These are phyloP conservation scores for Penicillium sp. DNA, from an alignment of 2,329 filamentous ascomycete genomes.

Conservation along the genomic window DNA sequence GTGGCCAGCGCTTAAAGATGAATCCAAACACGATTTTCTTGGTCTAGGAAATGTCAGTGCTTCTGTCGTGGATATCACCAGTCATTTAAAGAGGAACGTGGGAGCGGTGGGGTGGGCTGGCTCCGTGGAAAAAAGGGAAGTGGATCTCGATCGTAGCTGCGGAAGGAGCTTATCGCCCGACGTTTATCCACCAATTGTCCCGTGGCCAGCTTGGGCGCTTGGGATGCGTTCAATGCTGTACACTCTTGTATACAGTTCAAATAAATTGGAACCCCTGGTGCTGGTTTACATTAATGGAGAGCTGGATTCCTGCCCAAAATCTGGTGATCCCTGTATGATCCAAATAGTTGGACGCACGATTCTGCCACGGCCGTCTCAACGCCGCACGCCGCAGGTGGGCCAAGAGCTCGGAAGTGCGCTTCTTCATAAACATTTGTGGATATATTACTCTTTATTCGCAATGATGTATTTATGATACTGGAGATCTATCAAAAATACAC, in stretches of 20 bases:
- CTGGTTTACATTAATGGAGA: not conserved
- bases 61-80: not conserved
- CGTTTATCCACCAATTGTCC: constrained; percentile 10
- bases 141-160: not conserved
- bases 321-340: no score
- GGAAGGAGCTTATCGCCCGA: not conserved
- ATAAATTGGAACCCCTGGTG: not conserved
- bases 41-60: not conserved
- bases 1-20: not conserved
- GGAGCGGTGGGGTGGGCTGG: constrained; percentile 3
- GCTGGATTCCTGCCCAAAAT: no score
- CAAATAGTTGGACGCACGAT: no score
- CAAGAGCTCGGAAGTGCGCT: no score
- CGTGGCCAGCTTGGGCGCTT: no score
- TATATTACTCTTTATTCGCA: no score
- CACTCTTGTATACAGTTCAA: no score
- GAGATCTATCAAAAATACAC: no score
- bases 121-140: constrained; percentile 17
- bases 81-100: not conserved
- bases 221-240: not conserved
- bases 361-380: no score
- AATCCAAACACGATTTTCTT: not conserved
- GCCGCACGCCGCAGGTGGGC: no score
- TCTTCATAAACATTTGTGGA: no score
- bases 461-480: no score